Percentiles rank a stretch among this genome's conserved stretches.
Evolutionary conservation across 2,329 filamentous ascomycete genomes (phyloP).

Genomic region (Dothideomycetes sp.): DNA sequence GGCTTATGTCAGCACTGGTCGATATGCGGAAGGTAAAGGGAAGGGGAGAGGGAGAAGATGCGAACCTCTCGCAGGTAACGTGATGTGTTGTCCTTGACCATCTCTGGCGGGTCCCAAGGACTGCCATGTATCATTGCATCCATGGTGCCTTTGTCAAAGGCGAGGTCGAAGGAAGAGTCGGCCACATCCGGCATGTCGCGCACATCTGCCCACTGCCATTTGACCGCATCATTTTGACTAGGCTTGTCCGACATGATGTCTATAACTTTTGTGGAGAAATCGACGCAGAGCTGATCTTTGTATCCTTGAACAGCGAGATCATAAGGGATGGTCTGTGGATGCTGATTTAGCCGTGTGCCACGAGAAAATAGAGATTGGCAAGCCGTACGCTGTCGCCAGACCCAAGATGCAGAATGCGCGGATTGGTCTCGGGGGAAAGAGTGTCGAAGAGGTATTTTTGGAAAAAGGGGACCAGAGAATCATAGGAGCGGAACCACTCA

Average conservation of each 20-base stretch:
- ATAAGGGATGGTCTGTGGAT: constrained; percentile 37
- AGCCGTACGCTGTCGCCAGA: constrained; percentile 44
- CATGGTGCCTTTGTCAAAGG: constrained; percentile 33
- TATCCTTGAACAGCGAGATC: constrained; percentile 40
- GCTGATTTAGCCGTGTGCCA: neutral
- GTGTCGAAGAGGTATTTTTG: constrained; percentile 29
- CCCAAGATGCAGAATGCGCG: constrained; percentile 44
- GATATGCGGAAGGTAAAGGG: no score
- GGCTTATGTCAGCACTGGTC: no score
- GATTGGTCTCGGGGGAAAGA: constrained; percentile 20
- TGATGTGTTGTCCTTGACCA: constrained; percentile 17
- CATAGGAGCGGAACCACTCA: constrained; percentile 45
- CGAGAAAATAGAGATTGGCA: neutral
- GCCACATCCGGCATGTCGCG: constrained; percentile 35
- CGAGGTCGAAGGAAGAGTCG: constrained; percentile 38
- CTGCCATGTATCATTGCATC: constrained; percentile 23
- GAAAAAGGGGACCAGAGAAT: constrained; percentile 39
- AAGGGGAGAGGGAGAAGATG: no score
- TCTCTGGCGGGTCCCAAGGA: constrained; percentile 19
- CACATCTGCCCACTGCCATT: constrained; percentile 42
- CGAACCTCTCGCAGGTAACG: constrained; percentile 16
- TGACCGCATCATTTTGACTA: constrained; percentile 27
- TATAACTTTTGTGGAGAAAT: constrained; percentile 46
- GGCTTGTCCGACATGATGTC: constrained; percentile 40
- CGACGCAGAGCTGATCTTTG: constrained; percentile 40